Conservation (phyloP, 345 rosid genomes). For the Gossypium anomalum region DNA sequence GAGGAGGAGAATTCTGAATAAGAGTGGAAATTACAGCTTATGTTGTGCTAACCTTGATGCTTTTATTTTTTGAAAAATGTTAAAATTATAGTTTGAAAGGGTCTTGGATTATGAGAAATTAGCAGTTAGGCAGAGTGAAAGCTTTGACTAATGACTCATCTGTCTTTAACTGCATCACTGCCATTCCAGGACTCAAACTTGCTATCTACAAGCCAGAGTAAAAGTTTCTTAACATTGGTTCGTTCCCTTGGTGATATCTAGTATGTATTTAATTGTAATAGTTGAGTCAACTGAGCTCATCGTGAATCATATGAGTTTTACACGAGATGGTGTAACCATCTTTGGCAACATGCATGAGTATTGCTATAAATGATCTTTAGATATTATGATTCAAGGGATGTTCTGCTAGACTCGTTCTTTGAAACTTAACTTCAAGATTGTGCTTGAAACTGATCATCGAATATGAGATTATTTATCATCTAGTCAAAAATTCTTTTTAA, state of each 20-base stretch:
- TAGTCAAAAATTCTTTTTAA: not conserved
- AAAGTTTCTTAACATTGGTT: not conserved
- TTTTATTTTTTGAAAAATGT: not conserved
- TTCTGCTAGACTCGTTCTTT: not conserved
- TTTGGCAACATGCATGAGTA: not conserved
- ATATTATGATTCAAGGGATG: not conserved
- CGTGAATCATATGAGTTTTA: not conserved
- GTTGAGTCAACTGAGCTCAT: not conserved
- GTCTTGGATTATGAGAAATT: not conserved
- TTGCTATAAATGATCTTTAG: not conserved
- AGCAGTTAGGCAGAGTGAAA: not conserved
- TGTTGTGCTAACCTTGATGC: not conserved
- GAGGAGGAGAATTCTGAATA: not conserved
- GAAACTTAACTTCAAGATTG: not conserved
- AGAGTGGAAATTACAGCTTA: not conserved
- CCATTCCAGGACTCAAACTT: not conserved
- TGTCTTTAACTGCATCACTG: not conserved
- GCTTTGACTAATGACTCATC: constrained; percentile 1
- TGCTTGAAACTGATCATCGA: not conserved
- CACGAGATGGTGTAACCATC: constrained; percentile 1
- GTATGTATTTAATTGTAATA: not conserved
- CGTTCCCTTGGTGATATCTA: not conserved
- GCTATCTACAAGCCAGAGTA: not conserved
- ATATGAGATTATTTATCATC: not conserved
- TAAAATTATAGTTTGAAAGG: not conserved